Evolutionary conservation across 495 filamentous ascomycete genomes (phyloP).

Genomic region (Talaromyces nanjingensis): DNA sequence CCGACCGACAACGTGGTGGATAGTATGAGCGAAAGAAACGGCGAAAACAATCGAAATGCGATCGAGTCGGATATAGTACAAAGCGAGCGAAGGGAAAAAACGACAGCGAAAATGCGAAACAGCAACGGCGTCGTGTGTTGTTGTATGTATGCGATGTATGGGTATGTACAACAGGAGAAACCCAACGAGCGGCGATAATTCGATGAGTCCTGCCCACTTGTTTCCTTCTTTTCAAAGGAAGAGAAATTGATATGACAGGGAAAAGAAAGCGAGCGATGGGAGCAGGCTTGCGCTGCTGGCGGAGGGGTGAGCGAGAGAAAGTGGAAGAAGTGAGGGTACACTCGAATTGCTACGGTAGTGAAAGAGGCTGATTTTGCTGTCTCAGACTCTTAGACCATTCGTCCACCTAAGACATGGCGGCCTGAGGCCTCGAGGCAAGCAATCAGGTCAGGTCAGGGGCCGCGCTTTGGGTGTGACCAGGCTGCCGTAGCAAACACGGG

Average conservation of each 20-base stretch:
- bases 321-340: neutral
- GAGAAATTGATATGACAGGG: neutral
- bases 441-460: neutral
- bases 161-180: neutral
- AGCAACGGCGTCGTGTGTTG: neutral
- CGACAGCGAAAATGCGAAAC: neutral
- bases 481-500: neutral
- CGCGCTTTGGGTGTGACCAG: neutral
- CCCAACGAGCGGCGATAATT: neutral
- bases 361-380: neutral
- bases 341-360: neutral
- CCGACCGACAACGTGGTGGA: neutral
- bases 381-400: neutral
- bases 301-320: neutral
- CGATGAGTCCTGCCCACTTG: slow-evolving; percentile 1
- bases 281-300: neutral
- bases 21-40: neutral
- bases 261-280: neutral
- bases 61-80: neutral
- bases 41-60: neutral
- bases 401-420: neutral
- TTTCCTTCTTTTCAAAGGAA: neutral
- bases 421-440: neutral
- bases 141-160: neutral
- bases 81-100: neutral